Evolutionary conservation across 768 basidiomycete species (phyloP).

Genomic region (Pluteus cervinus): DNA sequence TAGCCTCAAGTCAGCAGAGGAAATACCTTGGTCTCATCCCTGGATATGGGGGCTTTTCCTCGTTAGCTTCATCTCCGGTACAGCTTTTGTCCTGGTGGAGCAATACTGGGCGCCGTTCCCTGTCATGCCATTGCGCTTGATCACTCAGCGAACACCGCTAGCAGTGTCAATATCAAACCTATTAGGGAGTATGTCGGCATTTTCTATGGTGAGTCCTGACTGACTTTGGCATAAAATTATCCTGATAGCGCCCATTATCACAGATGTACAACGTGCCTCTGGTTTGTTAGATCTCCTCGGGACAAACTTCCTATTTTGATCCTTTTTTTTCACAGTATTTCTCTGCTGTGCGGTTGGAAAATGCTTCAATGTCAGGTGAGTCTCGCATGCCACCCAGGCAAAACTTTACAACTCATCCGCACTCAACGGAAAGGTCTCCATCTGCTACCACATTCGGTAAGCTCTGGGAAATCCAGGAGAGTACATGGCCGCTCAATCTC

Average conservation of each 20-base stretch:
- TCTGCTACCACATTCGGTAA: slow-evolving; percentile 84
- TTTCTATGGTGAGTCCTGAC: slow-evolving; percentile 58
- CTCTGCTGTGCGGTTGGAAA: slow-evolving; percentile 66
- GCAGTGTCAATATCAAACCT: slow-evolving; percentile 79
- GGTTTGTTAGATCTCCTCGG: slow-evolving; percentile 31
- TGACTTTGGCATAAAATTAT: slow-evolving; percentile 5
- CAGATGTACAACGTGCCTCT: slow-evolving; percentile 84
- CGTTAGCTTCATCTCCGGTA: slow-evolving; percentile 45
- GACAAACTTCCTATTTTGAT: slow-evolving; percentile 8
- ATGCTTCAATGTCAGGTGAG: slow-evolving; percentile 68
- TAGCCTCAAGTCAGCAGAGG: slow-evolving; percentile 73
- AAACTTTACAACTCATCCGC: slow-evolving; percentile 9
- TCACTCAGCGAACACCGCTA: slow-evolving; percentile 73
- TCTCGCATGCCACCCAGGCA: slow-evolving; percentile 9
- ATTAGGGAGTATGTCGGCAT: slow-evolving; percentile 69
- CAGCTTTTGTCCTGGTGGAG: slow-evolving; percentile 74
- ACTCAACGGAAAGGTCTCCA: slow-evolving; percentile 55
- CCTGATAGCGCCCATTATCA: slow-evolving; percentile 9
- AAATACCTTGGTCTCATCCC: slow-evolving; percentile 70
- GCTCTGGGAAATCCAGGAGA: slow-evolving; percentile 16
- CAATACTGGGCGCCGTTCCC: slow-evolving; percentile 74
- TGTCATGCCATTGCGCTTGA: slow-evolving; percentile 81
- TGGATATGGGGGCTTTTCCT: slow-evolving; percentile 62
- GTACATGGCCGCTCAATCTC: slow-evolving; percentile 14
- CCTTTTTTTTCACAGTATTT: slow-evolving; percentile 70